Conservation (phyloP, 345 rosid species). For the Ceriops tagal region DNA sequence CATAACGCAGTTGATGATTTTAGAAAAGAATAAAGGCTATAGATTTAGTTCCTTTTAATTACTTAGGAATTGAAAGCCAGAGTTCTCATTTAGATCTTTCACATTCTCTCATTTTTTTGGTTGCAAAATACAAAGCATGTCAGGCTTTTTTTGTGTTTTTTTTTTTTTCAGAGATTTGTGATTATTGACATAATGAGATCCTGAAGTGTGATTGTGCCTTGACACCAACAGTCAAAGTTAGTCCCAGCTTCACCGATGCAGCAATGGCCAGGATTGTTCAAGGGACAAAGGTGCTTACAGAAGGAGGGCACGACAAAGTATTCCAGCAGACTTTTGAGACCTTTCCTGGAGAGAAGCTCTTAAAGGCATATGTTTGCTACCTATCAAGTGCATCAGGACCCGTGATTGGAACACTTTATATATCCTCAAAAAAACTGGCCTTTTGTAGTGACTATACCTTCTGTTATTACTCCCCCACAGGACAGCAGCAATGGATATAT, state of each 20-base stretch:
- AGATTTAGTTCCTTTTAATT: no score
- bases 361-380: slow-evolving; percentile 68
- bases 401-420: slow-evolving; percentile 65
- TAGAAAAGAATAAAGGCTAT: no score
- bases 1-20: no score
- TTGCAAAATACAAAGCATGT: no score
- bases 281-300: slow-evolving; percentile 63
- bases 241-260: slow-evolving; percentile 66
- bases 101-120: no score
- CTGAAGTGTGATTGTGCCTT: slow-evolving; percentile 10
- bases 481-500: slow-evolving; percentile 51
- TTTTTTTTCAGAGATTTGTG: neutral
- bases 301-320: slow-evolving; percentile 75
- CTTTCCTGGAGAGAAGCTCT: slow-evolving; percentile 55
- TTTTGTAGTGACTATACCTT: slow-evolving; percentile 72
- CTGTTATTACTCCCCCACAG: slow-evolving; percentile 39
- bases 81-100: no score
- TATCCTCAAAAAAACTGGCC: slow-evolving; percentile 53
- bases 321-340: slow-evolving; percentile 59
- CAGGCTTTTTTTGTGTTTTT: neutral
- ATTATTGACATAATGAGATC: neutral
- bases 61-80: no score
- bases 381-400: slow-evolving; percentile 72
- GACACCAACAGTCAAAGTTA: slow-evolving; percentile 49
- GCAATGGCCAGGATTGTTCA: slow-evolving; percentile 79